phyloP scores from a whole-genome alignment of 768 basidiomycete species.

The Rubroboletus satanas region DNA sequence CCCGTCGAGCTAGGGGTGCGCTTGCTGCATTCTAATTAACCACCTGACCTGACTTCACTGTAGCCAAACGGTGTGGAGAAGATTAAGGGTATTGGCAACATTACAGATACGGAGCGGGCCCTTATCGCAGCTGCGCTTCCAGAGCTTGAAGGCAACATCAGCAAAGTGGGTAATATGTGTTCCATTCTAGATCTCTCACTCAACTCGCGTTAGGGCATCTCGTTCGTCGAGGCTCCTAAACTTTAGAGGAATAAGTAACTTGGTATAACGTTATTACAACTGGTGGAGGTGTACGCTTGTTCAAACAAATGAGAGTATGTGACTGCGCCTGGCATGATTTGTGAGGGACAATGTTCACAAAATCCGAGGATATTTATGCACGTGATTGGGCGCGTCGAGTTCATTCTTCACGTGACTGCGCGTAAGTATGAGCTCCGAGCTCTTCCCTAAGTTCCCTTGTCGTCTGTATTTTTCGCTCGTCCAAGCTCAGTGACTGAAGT shows the following conservation, averaged over 20 bases:
- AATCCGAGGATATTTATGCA: constrained; percentile 5
- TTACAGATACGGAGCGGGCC: constrained; percentile 67
- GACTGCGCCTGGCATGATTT: neutral
- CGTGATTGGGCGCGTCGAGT: constrained; percentile 29
- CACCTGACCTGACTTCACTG: constrained; percentile 1
- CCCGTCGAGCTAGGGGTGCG: constrained; percentile 84
- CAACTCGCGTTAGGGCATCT: constrained; percentile 18
- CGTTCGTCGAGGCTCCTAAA: constrained; percentile 26
- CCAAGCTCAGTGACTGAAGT: neutral
- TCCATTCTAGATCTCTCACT: neutral
- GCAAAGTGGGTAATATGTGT: constrained; percentile 47
- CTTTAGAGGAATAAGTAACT: constrained; percentile 16
- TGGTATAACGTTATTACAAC: neutral
- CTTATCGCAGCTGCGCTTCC: constrained; percentile 79
- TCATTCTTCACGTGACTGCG: constrained; percentile 28
- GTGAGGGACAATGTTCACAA: too few relatives aligned
- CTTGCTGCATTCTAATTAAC: neutral
- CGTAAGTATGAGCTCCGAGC: neutral
- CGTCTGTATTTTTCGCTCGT: neutral
- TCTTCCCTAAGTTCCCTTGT: neutral
- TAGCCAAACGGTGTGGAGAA: constrained; percentile 78
- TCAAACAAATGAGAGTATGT: neutral
- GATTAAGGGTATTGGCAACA: constrained; percentile 74
- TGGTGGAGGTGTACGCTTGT: constrained; percentile 10
- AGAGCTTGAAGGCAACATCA: constrained; percentile 72